phyloP scores from a whole-genome alignment of 2,329 filamentous ascomycete genomes.

The Colletotrichum nymphaeae region DNA sequence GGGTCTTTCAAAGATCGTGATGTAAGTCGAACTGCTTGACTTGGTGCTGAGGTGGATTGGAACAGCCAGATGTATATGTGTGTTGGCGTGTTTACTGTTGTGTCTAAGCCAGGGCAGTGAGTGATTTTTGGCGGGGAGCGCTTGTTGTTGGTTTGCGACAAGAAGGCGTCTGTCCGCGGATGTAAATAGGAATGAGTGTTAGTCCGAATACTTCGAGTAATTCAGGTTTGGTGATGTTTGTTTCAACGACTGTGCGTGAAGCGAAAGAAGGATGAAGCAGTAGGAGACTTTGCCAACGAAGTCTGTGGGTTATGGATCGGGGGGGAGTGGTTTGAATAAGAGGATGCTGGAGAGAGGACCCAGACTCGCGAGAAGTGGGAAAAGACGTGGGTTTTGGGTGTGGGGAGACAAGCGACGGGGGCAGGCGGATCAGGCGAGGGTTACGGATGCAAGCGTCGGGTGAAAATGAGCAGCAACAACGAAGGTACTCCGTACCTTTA shows the following conservation, averaged over 20 bases:
- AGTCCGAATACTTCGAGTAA: constrained; percentile 45
- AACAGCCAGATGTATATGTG: constrained; percentile 18
- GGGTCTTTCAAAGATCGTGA: constrained; percentile 5
- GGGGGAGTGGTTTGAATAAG: constrained; percentile 33
- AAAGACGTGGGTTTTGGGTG: constrained; percentile 25
- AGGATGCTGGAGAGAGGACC: constrained; percentile 7
- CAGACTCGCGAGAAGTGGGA: constrained; percentile 10
- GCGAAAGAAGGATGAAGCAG: background rate
- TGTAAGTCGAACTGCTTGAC: background rate
- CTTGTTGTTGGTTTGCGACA: constrained; percentile 37
- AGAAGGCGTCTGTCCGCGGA: constrained; percentile 33
- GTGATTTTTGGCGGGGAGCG: constrained; percentile 8
- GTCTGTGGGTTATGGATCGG: constrained; percentile 45
- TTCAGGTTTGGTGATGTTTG: constrained; percentile 42
- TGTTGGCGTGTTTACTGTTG: constrained; percentile 9
- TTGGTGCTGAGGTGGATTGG: background rate
- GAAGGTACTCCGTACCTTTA: background rate
- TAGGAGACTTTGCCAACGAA: constrained; percentile 69
- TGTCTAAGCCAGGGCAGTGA: constrained; percentile 22
- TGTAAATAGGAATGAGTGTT: constrained; percentile 34
- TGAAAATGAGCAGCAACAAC: constrained; percentile 5
- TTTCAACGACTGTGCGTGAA: constrained; percentile 33
- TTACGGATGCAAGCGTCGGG: background rate
- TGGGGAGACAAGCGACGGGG: constrained; percentile 16
- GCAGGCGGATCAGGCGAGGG: constrained; percentile 1